Conservation (phyloP, 2,329 filamentous ascomycete species). For the Trichoderma harzianum region DNA sequence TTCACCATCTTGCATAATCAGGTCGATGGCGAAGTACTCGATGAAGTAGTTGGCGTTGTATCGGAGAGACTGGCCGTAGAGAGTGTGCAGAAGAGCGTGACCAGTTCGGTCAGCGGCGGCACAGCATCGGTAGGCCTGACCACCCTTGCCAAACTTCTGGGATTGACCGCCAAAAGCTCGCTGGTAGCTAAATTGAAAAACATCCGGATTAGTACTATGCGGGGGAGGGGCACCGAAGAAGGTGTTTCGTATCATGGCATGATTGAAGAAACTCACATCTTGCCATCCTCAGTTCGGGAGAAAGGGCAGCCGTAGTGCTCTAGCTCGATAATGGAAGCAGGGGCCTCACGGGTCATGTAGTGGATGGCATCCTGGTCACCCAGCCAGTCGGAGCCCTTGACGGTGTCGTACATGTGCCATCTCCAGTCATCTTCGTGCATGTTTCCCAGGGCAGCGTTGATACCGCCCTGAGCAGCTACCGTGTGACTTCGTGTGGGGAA, state of each 20-base stretch:
- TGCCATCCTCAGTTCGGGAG: constrained; percentile 92
- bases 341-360: constrained; percentile 96
- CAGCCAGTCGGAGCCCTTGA: constrained; percentile 96
- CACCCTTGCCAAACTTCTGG: constrained; percentile 91
- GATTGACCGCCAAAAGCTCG: constrained; percentile 98
- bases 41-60: constrained; percentile 99
- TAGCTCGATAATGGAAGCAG: constrained; percentile 86
- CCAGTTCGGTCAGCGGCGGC: constrained; percentile 95
- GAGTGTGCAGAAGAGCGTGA: constrained; percentile 94
- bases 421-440: constrained; percentile 99
- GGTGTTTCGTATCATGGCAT: not conserved
- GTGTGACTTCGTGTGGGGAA: constrained; percentile 85
- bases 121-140: constrained; percentile 96
- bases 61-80: constrained; percentile 93
- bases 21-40: constrained; percentile 94
- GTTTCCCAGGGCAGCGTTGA: constrained; percentile 86
- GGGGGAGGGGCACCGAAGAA: not conserved
- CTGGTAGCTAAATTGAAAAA: constrained; percentile 65
- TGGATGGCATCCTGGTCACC: constrained; percentile 97
- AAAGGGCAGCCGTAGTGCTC: constrained; percentile 98
- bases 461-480: constrained; percentile 77
- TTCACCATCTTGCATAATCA: constrained; percentile 96
- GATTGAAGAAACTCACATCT: constrained; percentile 60
- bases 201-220: not conserved
- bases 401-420: constrained; percentile 99